Conservation (phyloP, 805 yeast species). For the Ogataea sp. region DNA sequence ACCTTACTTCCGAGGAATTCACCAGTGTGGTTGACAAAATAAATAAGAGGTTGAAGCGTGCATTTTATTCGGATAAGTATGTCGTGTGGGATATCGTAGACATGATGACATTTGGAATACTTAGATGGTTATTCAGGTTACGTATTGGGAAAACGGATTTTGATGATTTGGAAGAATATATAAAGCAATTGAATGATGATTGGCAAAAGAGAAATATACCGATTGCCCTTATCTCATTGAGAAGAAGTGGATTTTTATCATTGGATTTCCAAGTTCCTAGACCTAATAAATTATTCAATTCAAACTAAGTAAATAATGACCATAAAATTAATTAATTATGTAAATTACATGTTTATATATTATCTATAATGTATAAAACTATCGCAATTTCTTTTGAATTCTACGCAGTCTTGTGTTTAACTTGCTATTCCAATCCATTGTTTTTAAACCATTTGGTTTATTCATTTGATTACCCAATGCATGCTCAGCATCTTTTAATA, state of each 20-base stretch:
- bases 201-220: constrained; percentile 15
- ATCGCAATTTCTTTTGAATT: constrained; percentile 16
- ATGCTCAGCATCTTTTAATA: background rate
- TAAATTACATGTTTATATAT: background rate
- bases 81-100: constrained; percentile 34
- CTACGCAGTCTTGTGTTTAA: constrained; percentile 23
- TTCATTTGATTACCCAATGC: background rate
- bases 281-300: constrained; percentile 16
- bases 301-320: background rate
- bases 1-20: constrained; percentile 32
- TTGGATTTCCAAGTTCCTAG: constrained; percentile 47
- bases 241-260: constrained; percentile 46
- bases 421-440: constrained; percentile 27
- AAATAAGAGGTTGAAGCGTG: constrained; percentile 32
- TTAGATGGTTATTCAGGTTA: constrained; percentile 28
- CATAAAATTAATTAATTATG: background rate
- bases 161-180: constrained; percentile 34
- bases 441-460: constrained; percentile 14
- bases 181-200: constrained; percentile 23
- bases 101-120: constrained; percentile 30
- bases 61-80: constrained; percentile 32
- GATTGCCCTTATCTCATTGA: constrained; percentile 40
- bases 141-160: constrained; percentile 25
- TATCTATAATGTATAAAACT: background rate
- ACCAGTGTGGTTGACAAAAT: constrained; percentile 31